These are phyloP conservation scores for Lodderomyces margitis DNA, from an alignment of 1,139 yeast genomes.

Conservation along the genomic window DNA sequence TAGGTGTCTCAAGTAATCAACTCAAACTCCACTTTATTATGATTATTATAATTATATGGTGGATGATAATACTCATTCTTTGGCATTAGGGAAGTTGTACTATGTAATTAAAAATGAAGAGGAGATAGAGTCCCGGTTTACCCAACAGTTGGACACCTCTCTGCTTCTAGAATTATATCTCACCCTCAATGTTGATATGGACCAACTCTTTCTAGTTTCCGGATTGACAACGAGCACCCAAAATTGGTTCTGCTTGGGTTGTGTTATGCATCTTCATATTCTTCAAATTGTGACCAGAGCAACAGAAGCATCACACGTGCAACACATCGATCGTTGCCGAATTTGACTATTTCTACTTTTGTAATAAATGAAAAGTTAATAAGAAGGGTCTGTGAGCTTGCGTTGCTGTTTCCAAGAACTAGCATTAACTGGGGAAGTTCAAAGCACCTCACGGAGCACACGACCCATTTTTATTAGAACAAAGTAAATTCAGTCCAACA, in stretches of 20 bases:
- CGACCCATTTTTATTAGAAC: neutral
- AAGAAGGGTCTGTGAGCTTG: neutral
- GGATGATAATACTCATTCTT: neutral
- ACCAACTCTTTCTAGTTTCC: neutral
- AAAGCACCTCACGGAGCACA: neutral
- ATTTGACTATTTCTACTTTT: neutral
- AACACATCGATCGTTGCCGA: neutral
- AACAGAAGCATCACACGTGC: neutral
- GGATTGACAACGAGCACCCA: neutral
- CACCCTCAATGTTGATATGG: no score
- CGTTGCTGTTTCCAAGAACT: neutral
- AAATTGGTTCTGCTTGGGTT: neutral
- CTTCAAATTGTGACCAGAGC: no score
- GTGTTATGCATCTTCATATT: no score
- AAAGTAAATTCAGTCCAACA: neutral
- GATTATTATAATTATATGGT: no score
- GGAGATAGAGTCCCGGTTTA: neutral
- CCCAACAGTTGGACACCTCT: neutral
- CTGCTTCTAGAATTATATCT: neutral
- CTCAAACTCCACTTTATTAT: no score
- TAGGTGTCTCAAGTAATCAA: no score
- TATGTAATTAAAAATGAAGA: neutral
- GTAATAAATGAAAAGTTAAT: neutral
- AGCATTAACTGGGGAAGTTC: neutral
- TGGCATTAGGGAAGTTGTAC: neutral